These are phyloP conservation scores for Pythium vanterpoolii DNA, from an alignment of 352 stramenopile species.

Conservation along the genomic window DNA sequence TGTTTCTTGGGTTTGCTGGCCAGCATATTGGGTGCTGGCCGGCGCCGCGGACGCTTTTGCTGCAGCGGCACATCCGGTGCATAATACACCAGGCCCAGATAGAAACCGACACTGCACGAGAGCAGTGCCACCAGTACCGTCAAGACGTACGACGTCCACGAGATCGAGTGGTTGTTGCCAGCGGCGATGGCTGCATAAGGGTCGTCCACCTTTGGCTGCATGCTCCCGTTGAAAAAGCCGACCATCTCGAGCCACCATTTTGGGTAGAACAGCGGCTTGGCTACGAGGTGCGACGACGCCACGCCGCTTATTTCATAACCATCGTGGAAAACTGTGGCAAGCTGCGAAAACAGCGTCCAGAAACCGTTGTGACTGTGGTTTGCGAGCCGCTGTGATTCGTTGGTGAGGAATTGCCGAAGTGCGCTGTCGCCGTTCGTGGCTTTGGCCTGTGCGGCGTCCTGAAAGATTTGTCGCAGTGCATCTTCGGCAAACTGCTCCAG, in stretches of 20 bases:
- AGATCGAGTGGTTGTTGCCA: constrained; percentile 2
- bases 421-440: constrained; percentile 33
- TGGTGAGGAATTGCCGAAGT: constrained; percentile 58
- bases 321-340: constrained; percentile 82
- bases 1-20: constrained; percentile 18
- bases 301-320: constrained; percentile 71
- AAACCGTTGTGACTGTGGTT: constrained; percentile 51
- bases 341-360: constrained; percentile 54
- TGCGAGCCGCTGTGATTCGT: constrained; percentile 46
- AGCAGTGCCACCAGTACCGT: constrained; percentile 16
- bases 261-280: constrained; percentile 72
- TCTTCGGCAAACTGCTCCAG: constrained; percentile 46
- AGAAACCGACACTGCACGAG: constrained; percentile 12
- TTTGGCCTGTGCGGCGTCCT: constrained; percentile 38
- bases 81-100: constrained; percentile 21
- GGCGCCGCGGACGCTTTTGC: constrained; percentile 6
- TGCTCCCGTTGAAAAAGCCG: constrained; percentile 56
- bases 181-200: background rate
- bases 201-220: constrained; percentile 13
- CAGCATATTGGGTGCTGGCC: constrained; percentile 7
- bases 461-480: constrained; percentile 33
- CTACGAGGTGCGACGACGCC: constrained; percentile 33
- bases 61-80: constrained; percentile 4
- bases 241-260: constrained; percentile 82
- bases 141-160: constrained; percentile 16